Conservation (phyloP, 2,329 filamentous ascomycete species). For the Aspergillus viridinutans region DNA sequence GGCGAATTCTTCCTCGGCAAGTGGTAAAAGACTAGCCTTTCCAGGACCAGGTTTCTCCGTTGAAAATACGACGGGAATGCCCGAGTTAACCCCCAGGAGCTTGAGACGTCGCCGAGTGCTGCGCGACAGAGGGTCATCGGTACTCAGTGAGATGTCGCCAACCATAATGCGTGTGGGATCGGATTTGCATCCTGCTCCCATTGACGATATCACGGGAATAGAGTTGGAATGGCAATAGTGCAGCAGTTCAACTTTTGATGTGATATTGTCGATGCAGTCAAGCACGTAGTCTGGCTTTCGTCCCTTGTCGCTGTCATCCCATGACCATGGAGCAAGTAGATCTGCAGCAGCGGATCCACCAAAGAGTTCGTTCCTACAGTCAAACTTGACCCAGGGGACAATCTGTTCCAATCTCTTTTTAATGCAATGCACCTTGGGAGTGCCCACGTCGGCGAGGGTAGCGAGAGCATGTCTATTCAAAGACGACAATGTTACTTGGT, state of each 20-base stretch:
- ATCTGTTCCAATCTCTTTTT: conserved; percentile 76
- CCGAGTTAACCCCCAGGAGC: conserved; percentile 68
- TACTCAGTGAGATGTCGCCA: conserved; percentile 83
- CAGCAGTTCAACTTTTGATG: conserved; percentile 87
- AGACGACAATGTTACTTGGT: conserved; percentile 92
- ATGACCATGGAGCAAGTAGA: conserved; percentile 64
- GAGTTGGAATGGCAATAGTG: conserved; percentile 77
- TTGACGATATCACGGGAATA: conserved; percentile 83
- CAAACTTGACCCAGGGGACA: conserved; percentile 86
- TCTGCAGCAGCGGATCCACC: conserved; percentile 60
- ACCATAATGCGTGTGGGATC: conserved; percentile 79
- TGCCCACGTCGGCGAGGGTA: conserved; percentile 88
- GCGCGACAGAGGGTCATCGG: conserved; percentile 83
- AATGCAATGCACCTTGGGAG: conserved; percentile 84
- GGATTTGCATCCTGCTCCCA: conserved; percentile 95
- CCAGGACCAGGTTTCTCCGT: conserved; percentile 85
- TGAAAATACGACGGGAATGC: conserved; percentile 89
- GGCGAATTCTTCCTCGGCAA: conserved; percentile 80
- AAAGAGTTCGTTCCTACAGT: conserved; percentile 81
- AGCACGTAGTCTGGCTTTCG: conserved; percentile 77
- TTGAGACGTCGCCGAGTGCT: conserved; percentile 78
- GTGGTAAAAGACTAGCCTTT: conserved; percentile 82
- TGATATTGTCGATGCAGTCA: conserved; percentile 97
- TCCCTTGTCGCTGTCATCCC: conserved; percentile 41
- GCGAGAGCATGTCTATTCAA: conserved; percentile 95